These are phyloP conservation scores for Mycena haematopus DNA, from an alignment of 768 basidiomycete species.

Conservation along the genomic window DNA sequence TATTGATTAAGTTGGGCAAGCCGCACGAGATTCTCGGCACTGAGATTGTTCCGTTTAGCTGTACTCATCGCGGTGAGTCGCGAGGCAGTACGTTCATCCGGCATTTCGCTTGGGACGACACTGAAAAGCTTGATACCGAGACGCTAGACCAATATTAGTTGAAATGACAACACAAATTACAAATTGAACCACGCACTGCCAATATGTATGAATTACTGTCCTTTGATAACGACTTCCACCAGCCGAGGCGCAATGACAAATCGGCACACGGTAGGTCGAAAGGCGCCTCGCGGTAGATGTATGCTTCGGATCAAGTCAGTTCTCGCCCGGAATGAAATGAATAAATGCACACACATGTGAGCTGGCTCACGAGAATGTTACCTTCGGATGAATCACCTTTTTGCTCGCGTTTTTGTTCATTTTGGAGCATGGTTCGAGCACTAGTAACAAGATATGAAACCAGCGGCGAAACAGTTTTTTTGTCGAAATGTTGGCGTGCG, in stretches of 20 bases:
- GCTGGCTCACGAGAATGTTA: neutral
- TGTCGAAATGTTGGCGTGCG: neutral
- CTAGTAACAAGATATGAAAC: neutral
- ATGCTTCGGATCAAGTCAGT: neutral
- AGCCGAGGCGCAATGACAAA: neutral
- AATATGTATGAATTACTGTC: slow-evolving; percentile 1
- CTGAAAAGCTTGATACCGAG: slow-evolving; percentile 13
- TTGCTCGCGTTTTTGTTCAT: neutral
- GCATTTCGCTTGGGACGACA: too few relatives aligned
- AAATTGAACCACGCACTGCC: slow-evolving; percentile 1
- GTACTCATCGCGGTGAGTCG: too few relatives aligned
- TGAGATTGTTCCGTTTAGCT: neutral
- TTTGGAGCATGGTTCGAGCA: slow-evolving; percentile 6
- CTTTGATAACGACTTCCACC: slow-evolving; percentile 10
- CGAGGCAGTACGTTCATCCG: too few relatives aligned
- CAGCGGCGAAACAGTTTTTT: slow-evolving; percentile 2
- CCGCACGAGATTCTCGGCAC: slow-evolving; percentile 2
- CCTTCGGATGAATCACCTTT: neutral
- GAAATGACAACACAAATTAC: neutral
- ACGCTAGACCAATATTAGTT: neutral
- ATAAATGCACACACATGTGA: neutral
- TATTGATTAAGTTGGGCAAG: slow-evolving; percentile 13
- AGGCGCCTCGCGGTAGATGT: slow-evolving; percentile 11
- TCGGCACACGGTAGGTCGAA: neutral
- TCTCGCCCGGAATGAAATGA: neutral